Evolutionary conservation across 768 basidiomycete genomes (phyloP).

Genomic region (Naematelia encephala): DNA sequence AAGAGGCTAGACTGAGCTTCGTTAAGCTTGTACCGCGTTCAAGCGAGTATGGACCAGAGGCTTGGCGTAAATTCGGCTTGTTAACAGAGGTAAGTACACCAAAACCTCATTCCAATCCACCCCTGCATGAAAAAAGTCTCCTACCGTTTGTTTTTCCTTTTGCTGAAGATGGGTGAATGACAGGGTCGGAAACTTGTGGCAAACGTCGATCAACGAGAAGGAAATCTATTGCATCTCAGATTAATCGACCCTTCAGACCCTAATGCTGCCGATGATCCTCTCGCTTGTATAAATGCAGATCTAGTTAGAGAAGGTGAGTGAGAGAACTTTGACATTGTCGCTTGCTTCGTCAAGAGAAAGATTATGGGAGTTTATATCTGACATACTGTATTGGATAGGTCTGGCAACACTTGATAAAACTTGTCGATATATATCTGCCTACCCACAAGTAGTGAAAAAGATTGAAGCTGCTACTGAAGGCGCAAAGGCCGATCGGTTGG

Average conservation of each 20-base stretch:
- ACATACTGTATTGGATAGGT: slow-evolving; percentile 23
- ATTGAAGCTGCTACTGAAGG: slow-evolving; percentile 46
- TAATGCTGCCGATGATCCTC: slow-evolving; percentile 62
- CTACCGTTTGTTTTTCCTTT: background rate
- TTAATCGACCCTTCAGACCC: slow-evolving; percentile 86
- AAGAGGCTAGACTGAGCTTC: slow-evolving; percentile 87
- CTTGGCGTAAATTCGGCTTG: slow-evolving; percentile 76
- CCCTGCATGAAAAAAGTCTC: background rate
- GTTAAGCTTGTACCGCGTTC: slow-evolving; percentile 73
- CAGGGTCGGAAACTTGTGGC: slow-evolving; percentile 88
- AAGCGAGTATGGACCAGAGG: slow-evolving; percentile 83
- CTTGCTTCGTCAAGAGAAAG: background rate
- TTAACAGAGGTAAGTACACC: slow-evolving; percentile 61
- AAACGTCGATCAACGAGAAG: slow-evolving; percentile 86
- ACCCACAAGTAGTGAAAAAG: slow-evolving; percentile 47
- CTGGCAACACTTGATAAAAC: slow-evolving; percentile 48
- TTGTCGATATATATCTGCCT: slow-evolving; percentile 40
- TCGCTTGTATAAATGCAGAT: slow-evolving; percentile 81
- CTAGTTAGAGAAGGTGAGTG: slow-evolving; percentile 73
- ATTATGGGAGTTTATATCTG: background rate
- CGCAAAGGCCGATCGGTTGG: slow-evolving; percentile 47
- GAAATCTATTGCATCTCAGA: slow-evolving; percentile 73
- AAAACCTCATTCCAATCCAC: background rate
- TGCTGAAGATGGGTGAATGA: too few relatives aligned
- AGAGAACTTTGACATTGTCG: too few relatives aligned